phyloP scores from a whole-genome alignment of 2,329 filamentous ascomycete genomes.

The Aspergillus sclerotialis region DNA sequence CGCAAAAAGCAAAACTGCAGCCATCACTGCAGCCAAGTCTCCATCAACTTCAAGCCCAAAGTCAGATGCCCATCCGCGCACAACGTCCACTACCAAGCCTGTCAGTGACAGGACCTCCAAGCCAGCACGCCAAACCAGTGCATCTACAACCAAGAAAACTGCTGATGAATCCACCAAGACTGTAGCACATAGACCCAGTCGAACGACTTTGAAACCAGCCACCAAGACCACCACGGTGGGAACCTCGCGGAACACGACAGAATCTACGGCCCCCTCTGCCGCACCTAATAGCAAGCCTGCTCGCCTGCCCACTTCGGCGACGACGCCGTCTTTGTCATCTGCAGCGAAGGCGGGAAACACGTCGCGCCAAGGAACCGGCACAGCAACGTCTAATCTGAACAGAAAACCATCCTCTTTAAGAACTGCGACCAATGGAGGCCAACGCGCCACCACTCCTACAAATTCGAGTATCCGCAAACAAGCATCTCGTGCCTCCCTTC shows the following conservation, averaged over 20 bases:
- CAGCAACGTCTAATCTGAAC: slow-evolving; percentile 18
- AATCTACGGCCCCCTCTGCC: slow-evolving; percentile 23
- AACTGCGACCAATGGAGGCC: slow-evolving; percentile 13
- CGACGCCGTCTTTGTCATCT: slow-evolving; percentile 35
- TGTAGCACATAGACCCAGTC: slow-evolving; percentile 24
- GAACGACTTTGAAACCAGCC: slow-evolving; percentile 22
- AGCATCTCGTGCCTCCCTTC: slow-evolving; percentile 25
- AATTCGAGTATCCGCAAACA: slow-evolving; percentile 21
- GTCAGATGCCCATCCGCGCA: slow-evolving; percentile 14
- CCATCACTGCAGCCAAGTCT: slow-evolving; percentile 14
- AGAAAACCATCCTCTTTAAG: slow-evolving; percentile 33
- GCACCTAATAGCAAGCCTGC: slow-evolving; percentile 35
- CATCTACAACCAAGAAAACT: slow-evolving; percentile 19
- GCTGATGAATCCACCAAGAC: slow-evolving; percentile 23
- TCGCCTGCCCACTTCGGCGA: slow-evolving; percentile 34
- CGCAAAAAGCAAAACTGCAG: slow-evolving; percentile 15
- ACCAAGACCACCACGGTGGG: slow-evolving; percentile 20
- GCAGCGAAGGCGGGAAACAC: slow-evolving; percentile 27
- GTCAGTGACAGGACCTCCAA: slow-evolving; percentile 12
- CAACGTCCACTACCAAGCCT: slow-evolving; percentile 14
- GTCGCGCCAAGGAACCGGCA: too few species aligned
- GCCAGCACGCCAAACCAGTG: slow-evolving; percentile 15
- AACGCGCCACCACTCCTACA: slow-evolving; percentile 18
- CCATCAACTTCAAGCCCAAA: slow-evolving; percentile 15
- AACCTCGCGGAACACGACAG: slow-evolving; percentile 21